Conservation (phyloP, 257 asterid genomes). For the Pogostemon cablin region DNA sequence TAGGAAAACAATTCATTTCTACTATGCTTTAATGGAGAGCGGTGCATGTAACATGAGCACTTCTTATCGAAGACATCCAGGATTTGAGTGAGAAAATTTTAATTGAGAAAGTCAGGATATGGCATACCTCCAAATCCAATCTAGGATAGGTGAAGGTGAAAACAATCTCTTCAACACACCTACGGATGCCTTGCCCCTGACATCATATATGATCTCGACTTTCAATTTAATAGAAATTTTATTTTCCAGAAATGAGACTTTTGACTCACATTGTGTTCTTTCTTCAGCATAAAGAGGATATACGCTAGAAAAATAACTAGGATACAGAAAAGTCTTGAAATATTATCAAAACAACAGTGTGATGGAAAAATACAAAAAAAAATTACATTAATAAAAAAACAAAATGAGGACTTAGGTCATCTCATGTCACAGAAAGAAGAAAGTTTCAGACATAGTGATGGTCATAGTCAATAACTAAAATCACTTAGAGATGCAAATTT, state of each 20-base stretch:
- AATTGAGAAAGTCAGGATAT: constrained; percentile 12
- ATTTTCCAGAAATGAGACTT: not conserved
- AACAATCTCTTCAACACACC: constrained; percentile 84
- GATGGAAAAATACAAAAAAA: not conserved
- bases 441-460: constrained; percentile 9
- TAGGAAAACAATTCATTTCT: constrained; percentile 8
- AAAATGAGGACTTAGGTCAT: constrained; percentile 3
- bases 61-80: not conserved
- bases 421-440: constrained; percentile 3
- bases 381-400: not conserved
- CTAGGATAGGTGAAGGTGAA: constrained; percentile 88
- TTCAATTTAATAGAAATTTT: constrained; percentile 6
- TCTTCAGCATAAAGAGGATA: constrained; percentile 15
- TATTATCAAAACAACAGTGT: constrained; percentile 13
- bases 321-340: not conserved
- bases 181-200: constrained; percentile 70
- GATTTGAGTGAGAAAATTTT: not conserved
- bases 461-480: not conserved
- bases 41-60: not conserved
- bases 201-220: constrained; percentile 20
- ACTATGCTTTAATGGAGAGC: constrained; percentile 3
- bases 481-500: constrained; percentile 15
- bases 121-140: constrained; percentile 86
- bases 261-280: not conserved
- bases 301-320: not conserved